phyloP scores from a whole-genome alignment of 345 rosid genomes.

The Eucalyptus albens region DNA sequence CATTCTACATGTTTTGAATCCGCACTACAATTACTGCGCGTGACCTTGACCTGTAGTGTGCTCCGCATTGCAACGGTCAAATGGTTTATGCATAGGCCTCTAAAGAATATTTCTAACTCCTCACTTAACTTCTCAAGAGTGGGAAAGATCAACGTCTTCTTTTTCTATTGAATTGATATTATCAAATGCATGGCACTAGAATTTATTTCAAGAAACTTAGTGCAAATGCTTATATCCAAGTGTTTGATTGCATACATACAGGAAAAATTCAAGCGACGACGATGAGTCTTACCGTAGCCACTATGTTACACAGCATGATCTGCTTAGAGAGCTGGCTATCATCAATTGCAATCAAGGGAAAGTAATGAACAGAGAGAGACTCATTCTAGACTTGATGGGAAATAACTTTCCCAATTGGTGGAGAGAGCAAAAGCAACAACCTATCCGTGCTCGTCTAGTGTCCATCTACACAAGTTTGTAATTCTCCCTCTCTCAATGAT shows the following conservation, averaged over 20 bases:
- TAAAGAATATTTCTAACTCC: too few relatives aligned
- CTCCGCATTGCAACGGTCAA: too few relatives aligned
- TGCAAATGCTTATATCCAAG: not conserved
- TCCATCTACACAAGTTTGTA: slow-evolving; percentile 32
- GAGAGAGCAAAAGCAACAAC: not conserved
- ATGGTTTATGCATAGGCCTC: not conserved
- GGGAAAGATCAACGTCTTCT: too few relatives aligned
- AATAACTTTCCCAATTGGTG: slow-evolving; percentile 35
- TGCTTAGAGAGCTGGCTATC: slow-evolving; percentile 30
- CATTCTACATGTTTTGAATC: too few relatives aligned
- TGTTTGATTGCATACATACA: not conserved
- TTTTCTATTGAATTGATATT: too few relatives aligned
- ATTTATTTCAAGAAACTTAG: too few relatives aligned
- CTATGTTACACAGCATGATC: slow-evolving; percentile 34
- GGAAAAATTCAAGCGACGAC: slow-evolving; percentile 13
- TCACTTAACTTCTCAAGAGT: not conserved
- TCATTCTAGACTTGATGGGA: slow-evolving; percentile 12
- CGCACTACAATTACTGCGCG: too few relatives aligned
- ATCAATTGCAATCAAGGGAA: slow-evolving; percentile 5
- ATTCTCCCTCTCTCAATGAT: not conserved
- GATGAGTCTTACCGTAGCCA: slow-evolving; percentile 13
- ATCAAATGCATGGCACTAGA: not conserved
- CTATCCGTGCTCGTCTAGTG: slow-evolving; percentile 12
- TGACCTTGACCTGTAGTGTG: too few relatives aligned
- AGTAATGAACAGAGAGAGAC: slow-evolving; percentile 8